Conservation (phyloP, 2,329 filamentous ascomycete species). For the Cadophora gregata region DNA sequence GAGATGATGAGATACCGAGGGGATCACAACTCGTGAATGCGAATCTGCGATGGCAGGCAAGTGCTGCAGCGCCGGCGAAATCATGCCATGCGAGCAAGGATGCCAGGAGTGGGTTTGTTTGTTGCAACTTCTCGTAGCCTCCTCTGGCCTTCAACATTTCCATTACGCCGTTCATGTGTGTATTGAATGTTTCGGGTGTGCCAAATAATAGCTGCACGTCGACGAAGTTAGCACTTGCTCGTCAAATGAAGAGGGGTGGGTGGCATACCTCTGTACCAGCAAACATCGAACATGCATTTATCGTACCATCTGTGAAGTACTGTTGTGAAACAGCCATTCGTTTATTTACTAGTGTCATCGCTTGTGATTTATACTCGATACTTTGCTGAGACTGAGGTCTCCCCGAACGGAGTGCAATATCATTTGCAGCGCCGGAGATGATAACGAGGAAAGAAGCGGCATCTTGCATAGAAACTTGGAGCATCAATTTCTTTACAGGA, state of each 20-base stretch:
- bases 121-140: conserved; percentile 16
- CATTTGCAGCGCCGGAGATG: conserved; percentile 20
- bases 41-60: conserved; percentile 21
- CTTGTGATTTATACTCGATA: conserved; percentile 16
- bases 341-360: conserved; percentile 18
- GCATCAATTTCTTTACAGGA: conserved; percentile 16
- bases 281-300: conserved; percentile 20
- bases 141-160: conserved; percentile 19
- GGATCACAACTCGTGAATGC: conserved; percentile 14
- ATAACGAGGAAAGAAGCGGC: conserved; percentile 20
- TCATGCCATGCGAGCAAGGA: conserved; percentile 23
- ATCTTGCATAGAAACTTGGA: conserved; percentile 19
- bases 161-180: conserved; percentile 19
- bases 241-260: background rate
- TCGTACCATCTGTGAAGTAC: conserved; percentile 20
- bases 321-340: conserved; percentile 8
- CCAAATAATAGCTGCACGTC: conserved; percentile 16
- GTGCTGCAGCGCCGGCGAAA: conserved; percentile 20
- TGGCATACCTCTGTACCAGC: conserved; percentile 18
- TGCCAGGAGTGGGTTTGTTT: conserved; percentile 19
- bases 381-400: conserved; percentile 3
- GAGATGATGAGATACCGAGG: background rate
- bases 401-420: conserved; percentile 13
- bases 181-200: conserved; percentile 17
- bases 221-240: background rate